Base-by-base conservation (phyloP, 2,329 filamentous ascomycete species). In the Neoscytalidium dimidiatum region DNA sequence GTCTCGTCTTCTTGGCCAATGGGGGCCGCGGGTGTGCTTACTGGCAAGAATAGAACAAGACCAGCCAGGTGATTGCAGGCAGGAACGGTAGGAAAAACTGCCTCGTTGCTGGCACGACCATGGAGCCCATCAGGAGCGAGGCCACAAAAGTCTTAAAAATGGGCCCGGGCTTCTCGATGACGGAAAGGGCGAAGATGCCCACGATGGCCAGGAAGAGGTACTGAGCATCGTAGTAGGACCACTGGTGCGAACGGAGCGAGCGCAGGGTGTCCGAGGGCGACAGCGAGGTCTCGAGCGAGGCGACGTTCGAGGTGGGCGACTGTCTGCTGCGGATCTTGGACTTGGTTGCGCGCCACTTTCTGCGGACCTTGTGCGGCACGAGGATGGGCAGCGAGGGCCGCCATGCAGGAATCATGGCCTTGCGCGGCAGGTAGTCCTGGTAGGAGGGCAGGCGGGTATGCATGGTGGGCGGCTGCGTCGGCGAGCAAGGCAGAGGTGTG, bases 21-120 rank as follows among this genome's bases (percentile, higher is more conserved):
- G 58, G 67, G 41, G 29, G 35, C 26, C 28, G 26, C 33, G n/a
- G 6, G 11, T 26, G 64, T 62, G 86, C 92, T 83, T 88, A 96
- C 92, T 94, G 90, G 83, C 91, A 95, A 68, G 90, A 89, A 78
- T 95, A 97, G 81, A 97, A 97, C 77, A 96, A 92, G 56, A 97
- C 82, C 44, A 97, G 83, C 87, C 94, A 98, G 26, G 88, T 89
- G 77, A 92, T 90, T 68, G 96, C 92, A 6, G 92, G 90, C 66
- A 95, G 83, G 62, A 93, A 93, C 9, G 94, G 94, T 46, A 97
- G 83, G 75, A 97, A 92, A 78, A 97, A 96, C 77, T 98, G 94
- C 68, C 92, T 86, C 3, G 94, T 96, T 58, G 92, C 85, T 6
- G 94, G 94, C 77, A 97, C 86, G 49, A 94, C 82, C 43, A 96